Base-by-base conservation (phyloP, 192 early-diverging fungal species). In the Coemansia sp. region DNA sequence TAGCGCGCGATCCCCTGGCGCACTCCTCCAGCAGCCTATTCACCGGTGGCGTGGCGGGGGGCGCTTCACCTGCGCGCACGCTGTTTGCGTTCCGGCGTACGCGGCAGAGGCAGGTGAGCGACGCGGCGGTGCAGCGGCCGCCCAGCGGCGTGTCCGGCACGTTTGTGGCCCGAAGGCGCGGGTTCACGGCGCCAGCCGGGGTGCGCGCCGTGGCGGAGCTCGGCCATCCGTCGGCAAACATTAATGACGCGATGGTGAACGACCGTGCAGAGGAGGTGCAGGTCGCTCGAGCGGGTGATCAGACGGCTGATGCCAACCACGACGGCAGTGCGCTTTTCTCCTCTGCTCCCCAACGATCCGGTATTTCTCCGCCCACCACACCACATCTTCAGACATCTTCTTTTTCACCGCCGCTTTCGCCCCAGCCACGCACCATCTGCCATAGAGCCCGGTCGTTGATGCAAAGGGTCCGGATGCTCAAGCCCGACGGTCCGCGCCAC, bases 21-120 rank as follows among this genome's bases (percentile, higher is more conserved):
- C 57, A 61, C 44, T 67, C 74, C 41, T 78, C 74, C n/a, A 71
- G 65, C 65, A 71, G 74, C 58, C 39, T 71, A 15, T 78, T 67
- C 53, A 39, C 52, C 2, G 69, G 47, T 12, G 53, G 53, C 21
- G 58, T 50, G 25, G 38, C 55, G 8, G 65, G 68, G 2, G 68
- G 59, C 44, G 44, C 65, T 25, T 45, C 72, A 44, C 71, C 66
- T 37, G 66, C 69, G 51, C 56, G 61, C 34, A 49, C 57, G 24
- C 46, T 71, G 57, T 52, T 71, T 34, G 47, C 69, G 38, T 61
- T 78, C 49, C 37, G 65, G 34, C 34, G 34, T 10, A 37, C 34
- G 21, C 74, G 74, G 19, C 61, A 66, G 30, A 45, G 74, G 15
- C 74, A 71, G 42, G 67, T 52, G 55, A 78, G 74, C 65, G 74